phyloP scores from a whole-genome alignment of 495 filamentous ascomycete species.

The Daldinia decipiens region DNA sequence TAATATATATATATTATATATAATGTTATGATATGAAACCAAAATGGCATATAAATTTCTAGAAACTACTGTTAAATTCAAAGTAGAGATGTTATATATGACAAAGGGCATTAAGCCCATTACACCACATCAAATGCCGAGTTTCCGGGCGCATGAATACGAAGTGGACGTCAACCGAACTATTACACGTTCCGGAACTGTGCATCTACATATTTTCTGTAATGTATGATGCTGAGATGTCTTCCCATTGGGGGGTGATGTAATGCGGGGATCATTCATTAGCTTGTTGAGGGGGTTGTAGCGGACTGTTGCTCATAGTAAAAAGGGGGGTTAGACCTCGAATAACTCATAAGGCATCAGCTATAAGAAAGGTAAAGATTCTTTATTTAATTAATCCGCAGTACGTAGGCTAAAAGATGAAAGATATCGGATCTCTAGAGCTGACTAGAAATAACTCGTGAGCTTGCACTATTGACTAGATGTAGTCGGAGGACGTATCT shows the following conservation, averaged over 20 bases:
- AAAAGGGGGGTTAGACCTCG: no score
- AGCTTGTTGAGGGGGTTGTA: background rate
- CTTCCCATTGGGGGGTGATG: background rate
- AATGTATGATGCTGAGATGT: slow-evolving; percentile 5
- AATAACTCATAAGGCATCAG: no score
- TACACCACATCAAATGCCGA: background rate
- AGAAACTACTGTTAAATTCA: background rate
- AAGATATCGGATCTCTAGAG: no score
- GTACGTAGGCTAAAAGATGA: no score
- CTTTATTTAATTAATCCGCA: no score
- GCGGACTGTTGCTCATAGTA: background rate
- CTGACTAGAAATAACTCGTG: no score
- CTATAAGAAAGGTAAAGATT: no score
- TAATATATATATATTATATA: background rate
- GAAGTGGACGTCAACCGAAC: background rate
- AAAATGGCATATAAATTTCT: background rate
- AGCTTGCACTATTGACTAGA: no score
- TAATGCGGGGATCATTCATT: background rate
- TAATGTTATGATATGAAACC: background rate
- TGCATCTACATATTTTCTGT: background rate
- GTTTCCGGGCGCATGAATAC: background rate
- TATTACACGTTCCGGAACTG: background rate
- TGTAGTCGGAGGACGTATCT: no score
- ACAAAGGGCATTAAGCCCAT: background rate
- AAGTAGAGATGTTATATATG: background rate